Percentiles rank a stretch among this genome's conserved stretches.
phyloP scores from a whole-genome alignment of 352 stramenopile species.

The Pythium scleroteichum region DNA sequence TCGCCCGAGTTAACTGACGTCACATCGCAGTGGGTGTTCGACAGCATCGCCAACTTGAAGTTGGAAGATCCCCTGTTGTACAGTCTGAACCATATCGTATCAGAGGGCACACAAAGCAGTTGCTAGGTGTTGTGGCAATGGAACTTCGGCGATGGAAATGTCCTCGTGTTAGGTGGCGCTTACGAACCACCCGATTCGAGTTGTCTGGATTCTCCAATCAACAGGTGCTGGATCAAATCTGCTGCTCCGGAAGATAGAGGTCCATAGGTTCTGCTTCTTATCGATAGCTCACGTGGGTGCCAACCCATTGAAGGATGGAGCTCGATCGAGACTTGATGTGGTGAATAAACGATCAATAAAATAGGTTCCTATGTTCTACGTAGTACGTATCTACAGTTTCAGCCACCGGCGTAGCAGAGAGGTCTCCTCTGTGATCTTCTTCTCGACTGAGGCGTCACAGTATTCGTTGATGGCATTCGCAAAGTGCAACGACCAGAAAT shows the following conservation, averaged over 20 bases:
- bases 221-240: too few relatives aligned
- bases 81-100: neutral
- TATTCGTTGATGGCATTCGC: conserved; percentile 29
- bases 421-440: conserved; percentile 17
- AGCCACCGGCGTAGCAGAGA: conserved; percentile 24
- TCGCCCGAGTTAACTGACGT: neutral
- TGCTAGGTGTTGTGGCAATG: too few relatives aligned
- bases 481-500: conserved; percentile 32
- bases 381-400: conserved; percentile 11
- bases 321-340: too few relatives aligned
- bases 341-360: conserved; percentile 4
- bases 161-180: too few relatives aligned
- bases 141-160: too few relatives aligned
- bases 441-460: conserved; percentile 17
- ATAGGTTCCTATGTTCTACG: neutral
- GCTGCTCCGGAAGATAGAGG: too few relatives aligned
- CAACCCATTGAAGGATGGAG: too few relatives aligned
- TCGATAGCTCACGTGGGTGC: too few relatives aligned
- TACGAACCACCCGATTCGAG: too few relatives aligned
- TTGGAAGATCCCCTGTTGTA: conserved; percentile 48
- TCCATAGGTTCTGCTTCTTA: too few relatives aligned
- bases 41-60: conserved; percentile 71
- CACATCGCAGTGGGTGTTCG: conserved; percentile 56
- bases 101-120: too few relatives aligned
- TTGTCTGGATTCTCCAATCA: too few relatives aligned